Evolutionary conservation across 2,329 filamentous ascomycete genomes (phyloP).

Genomic region (Penicillium frequentans): DNA sequence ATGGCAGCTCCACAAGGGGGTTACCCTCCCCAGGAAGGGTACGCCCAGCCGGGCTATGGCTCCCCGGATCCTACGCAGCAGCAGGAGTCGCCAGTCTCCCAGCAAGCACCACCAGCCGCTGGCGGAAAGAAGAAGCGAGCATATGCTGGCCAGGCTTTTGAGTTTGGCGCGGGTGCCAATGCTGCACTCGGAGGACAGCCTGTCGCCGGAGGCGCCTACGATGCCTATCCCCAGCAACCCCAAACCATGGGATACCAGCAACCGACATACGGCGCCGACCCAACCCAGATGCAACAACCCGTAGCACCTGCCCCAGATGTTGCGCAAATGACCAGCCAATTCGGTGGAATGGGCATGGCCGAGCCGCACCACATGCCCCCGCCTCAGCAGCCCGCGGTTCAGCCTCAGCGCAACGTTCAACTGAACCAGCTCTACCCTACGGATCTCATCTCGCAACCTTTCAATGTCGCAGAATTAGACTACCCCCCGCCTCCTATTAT

Average conservation of each 20-base stretch:
- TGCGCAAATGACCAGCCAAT: conserved; percentile 75
- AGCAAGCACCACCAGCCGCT: conserved; percentile 34
- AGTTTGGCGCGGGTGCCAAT: conserved; percentile 87
- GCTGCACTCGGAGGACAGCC: conserved; percentile 55
- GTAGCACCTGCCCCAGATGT: conserved; percentile 59
- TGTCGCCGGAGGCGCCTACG: conserved; percentile 60
- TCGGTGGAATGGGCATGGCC: conserved; percentile 73
- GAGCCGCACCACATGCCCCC: conserved; percentile 54
- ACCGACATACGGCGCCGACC: conserved; percentile 47
- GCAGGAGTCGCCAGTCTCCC: conserved; percentile 29
- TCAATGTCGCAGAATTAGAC: conserved; percentile 91
- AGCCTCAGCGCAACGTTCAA: conserved; percentile 51
- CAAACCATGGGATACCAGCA: conserved; percentile 48
- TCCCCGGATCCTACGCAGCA: conserved; percentile 40
- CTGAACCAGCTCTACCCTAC: conserved; percentile 91
- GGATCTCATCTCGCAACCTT: conserved; percentile 87
- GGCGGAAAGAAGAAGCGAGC: conserved; percentile 75
- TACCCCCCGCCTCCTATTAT: conserved; percentile 87
- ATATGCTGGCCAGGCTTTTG: conserved; percentile 93
- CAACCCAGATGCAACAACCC: conserved; percentile 57
- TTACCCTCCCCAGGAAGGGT: conserved; percentile 53
- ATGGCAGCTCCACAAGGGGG: conserved; percentile 56
- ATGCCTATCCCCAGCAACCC: conserved; percentile 58
- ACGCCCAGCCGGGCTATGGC: conserved; percentile 44
- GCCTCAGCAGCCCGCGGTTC: conserved; percentile 44